Base-by-base conservation (phyloP, 306 rosid species). In the Begonia fuchsioides region DNA sequence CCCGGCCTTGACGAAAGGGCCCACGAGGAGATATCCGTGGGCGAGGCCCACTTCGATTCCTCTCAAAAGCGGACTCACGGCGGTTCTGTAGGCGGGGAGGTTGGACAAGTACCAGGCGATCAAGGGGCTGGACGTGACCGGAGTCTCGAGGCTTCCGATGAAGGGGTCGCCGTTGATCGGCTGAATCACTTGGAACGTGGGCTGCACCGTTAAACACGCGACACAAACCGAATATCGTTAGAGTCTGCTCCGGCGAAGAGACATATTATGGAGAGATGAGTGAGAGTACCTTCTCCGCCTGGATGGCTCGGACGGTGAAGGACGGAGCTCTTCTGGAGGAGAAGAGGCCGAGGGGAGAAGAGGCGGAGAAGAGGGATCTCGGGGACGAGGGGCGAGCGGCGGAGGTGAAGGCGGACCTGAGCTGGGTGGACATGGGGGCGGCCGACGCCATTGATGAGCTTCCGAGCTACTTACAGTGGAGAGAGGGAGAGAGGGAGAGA, bases 91-190 rank as follows among this genome's bases (percentile, higher is more conserved):
- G 43, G 81, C 98, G 5, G 98, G 98, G 12, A 92, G 83, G 80
- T 92, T 92, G 35, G 98, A 92, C 5, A 92, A 82, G 70, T 77
- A 85, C 96, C 98, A 85, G 1, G 96, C 98, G 15, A 92, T 57
- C 67, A 85, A 66, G 0, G 98, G 98, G 72, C 98, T 92, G 10
- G 98, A 92, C 44, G 98, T 85, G 2, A 92, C 76, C 15, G 98
- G 98, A 20, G 96, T 92, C 67, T 92, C 98, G 1, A 92, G 76
- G 57, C 96, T 92, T 61, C 98, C 98, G 13, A 92, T 85, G 94
- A 92, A 92, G 9, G 98, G 95, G 38, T 90, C 98, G 12, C 98
- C 98, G 15, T 90, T 90, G 68, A 90, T 84, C 13, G 98, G 98
- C 46, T 85, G 94, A 55, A 90, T 32, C 65, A 90, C 94, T 80